phyloP scores from a whole-genome alignment of 805 yeast species.

The Myxozyma sirexii region DNA sequence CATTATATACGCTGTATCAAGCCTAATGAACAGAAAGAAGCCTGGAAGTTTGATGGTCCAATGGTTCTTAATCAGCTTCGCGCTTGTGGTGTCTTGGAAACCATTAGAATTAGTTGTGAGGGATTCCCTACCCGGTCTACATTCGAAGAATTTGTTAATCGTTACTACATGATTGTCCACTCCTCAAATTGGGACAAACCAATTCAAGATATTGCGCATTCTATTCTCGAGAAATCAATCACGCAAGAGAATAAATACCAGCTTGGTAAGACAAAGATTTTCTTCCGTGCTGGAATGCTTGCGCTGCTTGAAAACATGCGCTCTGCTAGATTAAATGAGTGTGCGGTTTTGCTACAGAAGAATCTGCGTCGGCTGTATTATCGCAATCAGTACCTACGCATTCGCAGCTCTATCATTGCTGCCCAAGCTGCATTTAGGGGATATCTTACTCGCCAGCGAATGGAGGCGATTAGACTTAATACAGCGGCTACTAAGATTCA shows the following conservation, averaged over 20 bases:
- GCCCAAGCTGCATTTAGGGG: conserved; percentile 72
- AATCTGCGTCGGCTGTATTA: conserved; percentile 65
- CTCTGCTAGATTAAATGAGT: conserved; percentile 70
- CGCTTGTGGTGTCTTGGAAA: conserved; percentile 98
- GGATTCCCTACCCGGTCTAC: conserved; percentile 98
- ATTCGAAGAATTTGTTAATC: conserved; percentile 85
- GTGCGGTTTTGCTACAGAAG: conserved; percentile 87
- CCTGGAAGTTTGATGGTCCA: conserved; percentile 93
- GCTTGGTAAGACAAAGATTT: conserved; percentile 89
- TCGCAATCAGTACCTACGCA: conserved; percentile 62
- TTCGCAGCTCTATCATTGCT: conserved; percentile 54
- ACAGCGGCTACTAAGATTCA: conserved; percentile 73
- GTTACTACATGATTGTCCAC: conserved; percentile 81
- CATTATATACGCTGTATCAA: conserved; percentile 97
- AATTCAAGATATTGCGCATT: conserved; percentile 64
- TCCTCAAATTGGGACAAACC: conserved; percentile 65
- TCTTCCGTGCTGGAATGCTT: conserved; percentile 95
- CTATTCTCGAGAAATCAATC: conserved; percentile 65
- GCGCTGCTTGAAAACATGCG: conserved; percentile 87
- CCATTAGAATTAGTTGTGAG: conserved; percentile 94
- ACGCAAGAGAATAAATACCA: conserved; percentile 72
- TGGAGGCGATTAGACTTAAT: conserved; percentile 53
- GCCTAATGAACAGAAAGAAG: conserved; percentile 90
- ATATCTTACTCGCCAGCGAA: conserved; percentile 56
- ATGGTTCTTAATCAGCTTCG: conserved; percentile 94